Evolutionary conservation across 2,329 filamentous ascomycete species (phyloP).

Genomic region (Setomelanomma holmii): DNA sequence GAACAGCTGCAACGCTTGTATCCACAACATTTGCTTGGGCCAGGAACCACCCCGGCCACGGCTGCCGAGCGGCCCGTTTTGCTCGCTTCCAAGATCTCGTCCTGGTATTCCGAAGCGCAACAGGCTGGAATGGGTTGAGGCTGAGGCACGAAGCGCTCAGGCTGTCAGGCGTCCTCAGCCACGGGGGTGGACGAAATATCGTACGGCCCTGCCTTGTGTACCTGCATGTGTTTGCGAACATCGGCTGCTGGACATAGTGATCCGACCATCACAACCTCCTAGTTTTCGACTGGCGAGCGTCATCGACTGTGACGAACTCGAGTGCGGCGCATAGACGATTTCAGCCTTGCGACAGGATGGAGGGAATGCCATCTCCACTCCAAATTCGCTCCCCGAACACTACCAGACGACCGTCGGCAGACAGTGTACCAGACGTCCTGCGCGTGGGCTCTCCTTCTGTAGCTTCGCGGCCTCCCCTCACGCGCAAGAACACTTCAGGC

Average conservation of each 20-base stretch:
- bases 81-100: slow-evolving; percentile 1
- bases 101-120: slow-evolving; percentile 10
- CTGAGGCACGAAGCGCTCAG: slow-evolving; percentile 22
- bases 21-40: slow-evolving; percentile 6
- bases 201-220: not conserved
- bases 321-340: not conserved
- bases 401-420: slow-evolving; percentile 24
- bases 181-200: slow-evolving; percentile 7
- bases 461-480: slow-evolving; percentile 31
- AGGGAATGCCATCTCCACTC: slow-evolving; percentile 38
- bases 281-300: not conserved
- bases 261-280: not conserved
- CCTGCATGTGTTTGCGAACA: slow-evolving; percentile 1
- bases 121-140: slow-evolving; percentile 17
- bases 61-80: not conserved
- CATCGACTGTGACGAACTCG: not conserved
- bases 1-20: slow-evolving; percentile 5
- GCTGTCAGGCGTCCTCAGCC: slow-evolving; percentile 24
- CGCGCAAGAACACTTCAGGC: slow-evolving; percentile 37
- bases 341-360: slow-evolving; percentile 25
- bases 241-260: not conserved
- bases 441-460: slow-evolving; percentile 39
- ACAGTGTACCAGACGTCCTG: slow-evolving; percentile 36
- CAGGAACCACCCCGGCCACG: slow-evolving; percentile 2
- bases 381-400: slow-evolving; percentile 36